Conservation (phyloP, 1,284 basidiomycete genomes). For the Agroathelia rolfsii region DNA sequence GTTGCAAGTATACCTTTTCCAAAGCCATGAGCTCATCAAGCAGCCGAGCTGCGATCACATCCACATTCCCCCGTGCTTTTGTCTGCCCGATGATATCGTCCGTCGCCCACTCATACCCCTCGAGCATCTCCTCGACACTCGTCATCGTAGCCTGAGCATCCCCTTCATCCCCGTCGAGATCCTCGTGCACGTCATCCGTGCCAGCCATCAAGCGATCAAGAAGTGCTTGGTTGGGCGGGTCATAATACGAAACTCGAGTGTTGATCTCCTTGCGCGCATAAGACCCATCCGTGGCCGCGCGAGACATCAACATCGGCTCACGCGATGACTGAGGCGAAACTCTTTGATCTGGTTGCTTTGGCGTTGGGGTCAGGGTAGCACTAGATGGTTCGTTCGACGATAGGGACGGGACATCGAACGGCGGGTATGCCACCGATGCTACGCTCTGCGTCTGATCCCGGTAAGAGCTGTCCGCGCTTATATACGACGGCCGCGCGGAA, state of each 20-base stretch:
- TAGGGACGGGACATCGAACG: constrained; percentile 1
- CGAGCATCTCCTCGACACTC: constrained; percentile 96
- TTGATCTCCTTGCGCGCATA: constrained; percentile 46
- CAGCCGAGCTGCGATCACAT: constrained; percentile 80
- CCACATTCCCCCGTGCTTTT: constrained; percentile 63
- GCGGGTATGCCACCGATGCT: too few relatives aligned
- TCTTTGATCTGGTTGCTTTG: too few relatives aligned
- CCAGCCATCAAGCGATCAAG: constrained; percentile 66
- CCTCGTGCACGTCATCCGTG: constrained; percentile 34
- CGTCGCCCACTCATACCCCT: constrained; percentile 92
- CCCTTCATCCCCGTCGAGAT: constrained; percentile 59
- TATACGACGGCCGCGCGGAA: too few relatives aligned
- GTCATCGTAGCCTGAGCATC: constrained; percentile 72
- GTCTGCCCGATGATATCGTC: constrained; percentile 57
- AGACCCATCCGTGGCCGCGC: constrained; percentile 17
- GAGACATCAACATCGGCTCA: too few relatives aligned
- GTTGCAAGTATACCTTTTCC: constrained; percentile 74
- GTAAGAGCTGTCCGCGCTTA: too few relatives aligned
- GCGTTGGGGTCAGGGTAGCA: constrained; percentile 12
- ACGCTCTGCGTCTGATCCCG: too few relatives aligned
- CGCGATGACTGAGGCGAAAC: too few relatives aligned
- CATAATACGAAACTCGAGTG: constrained; percentile 70
- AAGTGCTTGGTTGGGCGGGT: constrained; percentile 61
- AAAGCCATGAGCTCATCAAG: constrained; percentile 83
- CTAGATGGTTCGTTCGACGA: constrained; percentile 12